These are phyloP conservation scores for Biscogniauxia mediterranea DNA, from an alignment of 2,329 filamentous ascomycete genomes.

Conservation along the genomic window DNA sequence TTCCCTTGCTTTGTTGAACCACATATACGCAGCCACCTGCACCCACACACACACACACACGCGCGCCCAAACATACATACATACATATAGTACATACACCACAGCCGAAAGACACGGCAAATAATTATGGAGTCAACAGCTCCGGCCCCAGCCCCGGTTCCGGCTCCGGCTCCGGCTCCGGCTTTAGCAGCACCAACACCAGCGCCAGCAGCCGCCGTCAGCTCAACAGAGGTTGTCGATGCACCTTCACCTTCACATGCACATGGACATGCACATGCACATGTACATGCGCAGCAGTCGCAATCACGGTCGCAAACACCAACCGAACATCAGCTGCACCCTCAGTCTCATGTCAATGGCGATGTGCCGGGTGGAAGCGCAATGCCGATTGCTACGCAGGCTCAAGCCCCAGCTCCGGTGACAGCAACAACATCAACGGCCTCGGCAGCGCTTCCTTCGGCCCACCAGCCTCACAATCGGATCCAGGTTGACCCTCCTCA, in stretches of 20 bases:
- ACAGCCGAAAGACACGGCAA: background rate
- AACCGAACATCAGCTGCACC: background rate
- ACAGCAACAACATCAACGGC: background rate
- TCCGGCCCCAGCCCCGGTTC: too few relatives aligned
- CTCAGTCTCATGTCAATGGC: background rate
- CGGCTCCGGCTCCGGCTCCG: background rate
- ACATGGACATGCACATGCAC: too few relatives aligned
- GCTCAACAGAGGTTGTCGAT: background rate
- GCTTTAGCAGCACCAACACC: background rate
- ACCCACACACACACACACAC: background rate
- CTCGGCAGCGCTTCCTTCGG: background rate
- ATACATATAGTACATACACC: too few relatives aligned
- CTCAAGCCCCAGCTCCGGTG: constrained; percentile 10
- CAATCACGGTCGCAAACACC: background rate
- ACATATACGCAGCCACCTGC: background rate
- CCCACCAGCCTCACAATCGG: background rate
- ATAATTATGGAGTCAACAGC: background rate
- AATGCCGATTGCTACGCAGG: background rate
- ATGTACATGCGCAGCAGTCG: background rate
- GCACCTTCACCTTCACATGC: too few relatives aligned
- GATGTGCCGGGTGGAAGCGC: background rate
- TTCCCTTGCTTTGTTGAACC: too few relatives aligned
- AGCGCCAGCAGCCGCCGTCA: background rate
- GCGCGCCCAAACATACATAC: too few relatives aligned
- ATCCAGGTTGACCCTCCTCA: background rate